A percentile compares a stretch with the other conserved stretches of the same genome.
Evolutionary conservation across 305 asterid genomes (phyloP).

Genomic region (Rubia balearica): DNA sequence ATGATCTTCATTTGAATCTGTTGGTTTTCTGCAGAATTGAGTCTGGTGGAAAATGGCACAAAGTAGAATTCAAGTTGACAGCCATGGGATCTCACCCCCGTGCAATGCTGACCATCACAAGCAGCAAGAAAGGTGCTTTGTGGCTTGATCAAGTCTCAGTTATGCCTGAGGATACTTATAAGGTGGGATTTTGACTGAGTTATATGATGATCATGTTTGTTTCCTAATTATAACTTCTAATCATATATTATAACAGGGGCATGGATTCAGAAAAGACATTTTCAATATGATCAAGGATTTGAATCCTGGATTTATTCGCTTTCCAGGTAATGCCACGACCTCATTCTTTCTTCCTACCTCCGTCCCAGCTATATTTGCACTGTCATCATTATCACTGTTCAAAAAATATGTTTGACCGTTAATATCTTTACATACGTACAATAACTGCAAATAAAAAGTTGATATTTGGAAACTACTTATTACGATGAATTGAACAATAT

Average conservation of each 20-base stretch:
- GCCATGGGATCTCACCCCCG: conserved; percentile 53
- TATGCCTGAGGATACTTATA: conserved; percentile 82
- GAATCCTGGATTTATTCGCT: conserved; percentile 77
- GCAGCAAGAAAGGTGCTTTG: conserved; percentile 53
- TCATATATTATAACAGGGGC: conserved; percentile 52
- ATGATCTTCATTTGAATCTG: not conserved
- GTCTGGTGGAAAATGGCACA: conserved; percentile 60
- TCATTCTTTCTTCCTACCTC: too few relatives aligned
- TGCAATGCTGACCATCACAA: conserved; percentile 70
- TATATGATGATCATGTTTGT: not conserved
- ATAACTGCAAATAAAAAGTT: too few relatives aligned
- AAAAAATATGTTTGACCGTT: too few relatives aligned
- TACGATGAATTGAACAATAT: too few relatives aligned
- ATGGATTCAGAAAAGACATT: conserved; percentile 92
- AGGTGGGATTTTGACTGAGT: conserved; percentile 32
- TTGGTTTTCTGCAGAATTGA: conserved; percentile 38
- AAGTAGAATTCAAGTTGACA: conserved; percentile 49
- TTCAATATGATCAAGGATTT: conserved; percentile 61
- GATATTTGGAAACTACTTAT: too few relatives aligned
- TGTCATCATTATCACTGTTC: too few relatives aligned
- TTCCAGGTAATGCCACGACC: conserved; percentile 55
- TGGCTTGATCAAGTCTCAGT: conserved; percentile 97
- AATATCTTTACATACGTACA: too few relatives aligned
- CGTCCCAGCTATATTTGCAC: too few relatives aligned
- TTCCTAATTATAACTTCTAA: not conserved